Conservation (phyloP, 495 filamentous ascomycete genomes). For the Penicillium goetzii region DNA sequence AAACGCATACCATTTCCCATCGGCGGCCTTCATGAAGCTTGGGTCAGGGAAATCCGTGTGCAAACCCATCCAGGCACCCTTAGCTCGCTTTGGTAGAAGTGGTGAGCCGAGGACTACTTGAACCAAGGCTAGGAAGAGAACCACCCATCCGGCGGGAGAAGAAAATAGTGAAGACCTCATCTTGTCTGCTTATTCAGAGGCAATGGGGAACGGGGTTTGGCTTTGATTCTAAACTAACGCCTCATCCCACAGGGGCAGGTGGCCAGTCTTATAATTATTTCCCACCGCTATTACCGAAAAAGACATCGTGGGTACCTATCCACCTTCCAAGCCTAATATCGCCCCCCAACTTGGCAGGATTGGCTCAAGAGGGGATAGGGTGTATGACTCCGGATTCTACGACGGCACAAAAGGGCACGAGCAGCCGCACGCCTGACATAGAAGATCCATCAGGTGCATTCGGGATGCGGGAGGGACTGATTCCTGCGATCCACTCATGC, state of each 20-base stretch:
- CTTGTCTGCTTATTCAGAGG: not conserved
- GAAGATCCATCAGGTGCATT: conserved; percentile 18
- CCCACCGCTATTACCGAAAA: conserved; percentile 13
- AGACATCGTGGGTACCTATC: not conserved
- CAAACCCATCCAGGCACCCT: conserved; percentile 35
- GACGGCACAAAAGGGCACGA: not conserved
- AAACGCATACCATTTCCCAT: conserved; percentile 47
- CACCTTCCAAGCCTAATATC: conserved; percentile 5
- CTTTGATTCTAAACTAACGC: not conserved
- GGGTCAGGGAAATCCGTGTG: conserved; percentile 46
- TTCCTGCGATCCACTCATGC: conserved; percentile 9
- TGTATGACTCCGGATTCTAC: not conserved
- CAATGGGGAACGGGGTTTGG: not conserved
- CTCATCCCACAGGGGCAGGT: not conserved
- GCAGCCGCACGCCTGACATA: conserved; percentile 16
- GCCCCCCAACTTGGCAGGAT: conserved; percentile 7
- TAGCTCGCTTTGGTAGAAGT: conserved; percentile 23
- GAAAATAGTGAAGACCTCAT: conserved; percentile 17
- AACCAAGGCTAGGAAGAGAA: conserved; percentile 17
- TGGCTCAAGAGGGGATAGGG: conserved; percentile 1
- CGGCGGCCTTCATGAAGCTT: conserved; percentile 35
- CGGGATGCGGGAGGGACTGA: conserved; percentile 8
- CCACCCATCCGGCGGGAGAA: conserved; percentile 16
- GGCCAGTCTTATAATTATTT: conserved; percentile 14
- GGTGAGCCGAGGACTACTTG: conserved; percentile 21